phyloP scores from a whole-genome alignment of 306 rosid genomes.

The Ceratonia siliqua region DNA sequence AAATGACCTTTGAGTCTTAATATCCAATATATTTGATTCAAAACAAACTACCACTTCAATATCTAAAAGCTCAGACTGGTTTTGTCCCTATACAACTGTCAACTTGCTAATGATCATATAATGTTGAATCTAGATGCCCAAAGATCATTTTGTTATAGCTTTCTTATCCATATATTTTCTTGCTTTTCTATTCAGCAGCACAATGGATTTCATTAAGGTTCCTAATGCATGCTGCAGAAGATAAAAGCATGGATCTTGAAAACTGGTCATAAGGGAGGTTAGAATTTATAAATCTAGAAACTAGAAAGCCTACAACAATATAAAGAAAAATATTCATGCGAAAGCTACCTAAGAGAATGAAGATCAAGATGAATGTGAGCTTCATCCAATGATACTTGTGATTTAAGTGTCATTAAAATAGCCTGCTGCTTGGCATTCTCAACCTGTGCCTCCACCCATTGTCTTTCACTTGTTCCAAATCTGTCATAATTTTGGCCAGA shows the following conservation, averaged over 20 bases:
- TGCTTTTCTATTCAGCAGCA: not conserved
- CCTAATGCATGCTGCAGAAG: slow-evolving; percentile 20
- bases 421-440: slow-evolving; percentile 98
- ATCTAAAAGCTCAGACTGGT: not conserved
- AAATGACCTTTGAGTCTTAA: not conserved
- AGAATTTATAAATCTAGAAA: slow-evolving; percentile 23
- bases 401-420: slow-evolving; percentile 71
- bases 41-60: not conserved
- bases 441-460: slow-evolving; percentile 99
- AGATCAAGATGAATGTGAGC: slow-evolving; percentile 98
- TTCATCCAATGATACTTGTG: slow-evolving; percentile 94
- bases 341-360: slow-evolving; percentile 80
- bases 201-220: slow-evolving; percentile 8
- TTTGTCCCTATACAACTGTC: not conserved
- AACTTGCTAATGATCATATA: not conserved
- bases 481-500: slow-evolving; percentile 47
- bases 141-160: not conserved
- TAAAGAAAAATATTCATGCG: slow-evolving; percentile 26
- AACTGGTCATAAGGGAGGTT: slow-evolving; percentile 6
- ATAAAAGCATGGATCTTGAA: slow-evolving; percentile 3
- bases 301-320: slow-evolving; percentile 7
- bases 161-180: slow-evolving; percentile 4
- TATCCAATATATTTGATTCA: not conserved
- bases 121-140: not conserved
- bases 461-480: slow-evolving; percentile 98